Base-by-base conservation (phyloP, 805 yeast species). In the Millerozyma miso region DNA sequence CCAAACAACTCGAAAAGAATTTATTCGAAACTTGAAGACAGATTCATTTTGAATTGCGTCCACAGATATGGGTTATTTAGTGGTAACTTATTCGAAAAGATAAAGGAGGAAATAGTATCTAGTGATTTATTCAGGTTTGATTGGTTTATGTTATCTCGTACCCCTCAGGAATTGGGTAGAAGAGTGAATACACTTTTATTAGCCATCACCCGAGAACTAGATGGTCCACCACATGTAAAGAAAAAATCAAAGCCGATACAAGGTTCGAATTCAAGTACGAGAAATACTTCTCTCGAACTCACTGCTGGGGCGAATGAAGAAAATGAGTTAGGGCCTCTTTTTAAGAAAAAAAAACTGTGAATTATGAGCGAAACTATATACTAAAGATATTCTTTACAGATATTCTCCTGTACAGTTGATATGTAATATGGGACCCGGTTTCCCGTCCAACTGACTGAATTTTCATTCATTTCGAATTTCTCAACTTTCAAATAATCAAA, bases 401-500 rank as follows among this genome's bases (percentile, higher is more conserved):
- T 61, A 4, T 55, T 54, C 2, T 63, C 64, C 51, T 73, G 68
- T 3, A 87, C 86, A 7, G 88, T 82, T 13, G 93, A 79, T 5
- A 90, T 78, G 59, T 77, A 90, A 61, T 86, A 89, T 7, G 79
- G 80, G 1, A 86, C 87, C 42, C 88, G 88, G 38, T 85, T 88
- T 4, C 83, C 81, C 0, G 96, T 88, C 97, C 97, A 89, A 37
- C 95, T 85, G 6, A 90, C 97, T 35, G 89, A 79, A 42, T 81
- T 79, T 41, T 77, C 76, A 50, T 88, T 83, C 55, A 76, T 75
- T 48, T 69, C 79, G 41, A 61, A 70, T 51, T 77, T 79, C 42
- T 79, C 79, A 3, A 87, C 88, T 34, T 67, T 67, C 43, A 88
- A 68, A 52, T 81, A 71, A 55, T 83, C 88, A 48, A 88, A 65